A percentile compares a stretch with the other conserved stretches of the same genome.
phyloP scores from a whole-genome alignment of 352 stramenopile species.

The Phytopythium vexans region DNA sequence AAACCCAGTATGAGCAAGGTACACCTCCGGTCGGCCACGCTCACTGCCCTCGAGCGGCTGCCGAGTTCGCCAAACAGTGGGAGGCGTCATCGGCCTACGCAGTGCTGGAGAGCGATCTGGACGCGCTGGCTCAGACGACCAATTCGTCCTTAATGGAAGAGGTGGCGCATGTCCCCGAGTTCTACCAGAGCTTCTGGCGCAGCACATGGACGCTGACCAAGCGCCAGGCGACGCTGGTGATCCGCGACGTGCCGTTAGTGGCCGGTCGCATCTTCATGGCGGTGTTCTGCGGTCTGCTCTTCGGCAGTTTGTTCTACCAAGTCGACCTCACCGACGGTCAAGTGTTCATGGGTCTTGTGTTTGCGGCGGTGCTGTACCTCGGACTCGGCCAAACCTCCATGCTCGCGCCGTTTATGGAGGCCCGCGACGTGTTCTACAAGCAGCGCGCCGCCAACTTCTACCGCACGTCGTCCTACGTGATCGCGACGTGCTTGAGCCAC shows the following conservation, averaged over 20 bases:
- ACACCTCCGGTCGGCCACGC: not conserved
- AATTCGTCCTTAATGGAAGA: too few relatives aligned
- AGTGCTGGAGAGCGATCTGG: conserved; percentile 19
- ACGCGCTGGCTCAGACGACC: conserved; percentile 21
- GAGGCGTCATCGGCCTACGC: conserved; percentile 23
- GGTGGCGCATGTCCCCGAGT: conserved; percentile 30
- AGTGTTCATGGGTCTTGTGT: conserved; percentile 72
- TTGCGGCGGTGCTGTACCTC: conserved; percentile 75
- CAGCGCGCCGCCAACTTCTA: conserved; percentile 64
- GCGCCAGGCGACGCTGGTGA: conserved; percentile 64
- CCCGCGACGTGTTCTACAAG: conserved; percentile 65
- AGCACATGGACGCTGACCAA: conserved; percentile 31
- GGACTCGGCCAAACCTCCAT: conserved; percentile 65
- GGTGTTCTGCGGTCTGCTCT: conserved; percentile 42
- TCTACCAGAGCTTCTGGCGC: conserved; percentile 29
- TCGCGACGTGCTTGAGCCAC: conserved; percentile 17
- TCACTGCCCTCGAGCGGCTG: conserved; percentile 11
- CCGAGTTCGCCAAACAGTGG: conserved; percentile 40
- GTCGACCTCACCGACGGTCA: conserved; percentile 33
- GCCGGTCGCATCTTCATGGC: conserved; percentile 33
- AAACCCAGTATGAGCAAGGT: conserved; percentile 10
- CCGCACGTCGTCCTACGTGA: conserved; percentile 48
- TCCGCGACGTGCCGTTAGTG: conserved; percentile 43
- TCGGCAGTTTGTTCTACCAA: conserved; percentile 40
- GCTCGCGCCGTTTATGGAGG: conserved; percentile 72